Base-by-base conservation (phyloP, 2,329 filamentous ascomycete genomes). In the Furcasterigmium furcatum region DNA sequence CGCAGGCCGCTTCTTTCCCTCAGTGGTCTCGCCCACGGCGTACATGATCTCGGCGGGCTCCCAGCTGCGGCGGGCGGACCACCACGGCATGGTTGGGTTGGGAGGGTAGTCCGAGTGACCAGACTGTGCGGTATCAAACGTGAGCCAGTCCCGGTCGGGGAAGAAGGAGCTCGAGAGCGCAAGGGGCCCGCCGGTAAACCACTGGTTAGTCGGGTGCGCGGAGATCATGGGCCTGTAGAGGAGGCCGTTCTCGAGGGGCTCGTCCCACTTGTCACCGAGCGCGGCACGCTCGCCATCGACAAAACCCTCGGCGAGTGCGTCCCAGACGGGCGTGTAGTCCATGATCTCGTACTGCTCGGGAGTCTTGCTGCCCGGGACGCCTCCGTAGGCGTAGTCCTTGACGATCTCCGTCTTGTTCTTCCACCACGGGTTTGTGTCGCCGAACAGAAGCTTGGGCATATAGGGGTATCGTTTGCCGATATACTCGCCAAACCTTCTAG, bases 191-290 rank as follows among this genome's bases (percentile, higher is more conserved):
- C 40, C 53, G 16, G 30, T 24, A 47, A 55, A 56, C 54, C 51
- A 56, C 35, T 55, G 52, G 27, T 55, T 55, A 6, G 53, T 55
- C 12, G 41, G 44, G 43, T 55, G 54, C 36, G 54, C 51, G 4
- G 50, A 53, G 24, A 55, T 53, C 9, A 56, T 18, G 7, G 50
- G 52, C 4, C 18, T 32, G n/a, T 32, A 32, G n/a, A n/a, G n/a
- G n/a, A n/a, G n/a, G n/a, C n/a, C n/a, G n/a, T n/a, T n/a, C n/a
- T n/a, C n/a, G n/a, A n/a, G n/a, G 10, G 10, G 10, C n/a, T n/a
- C n/a, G n/a, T n/a, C n/a, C n/a, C n/a, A n/a, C n/a, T 19, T 6
- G 13, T 18, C 36, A 79, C 80, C 74, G 76, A 76, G 0, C 66
- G 78, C 51, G 79, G 75, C 2, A 76, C 76, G 39, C 71, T 55